Conservation (phyloP, 495 filamentous ascomycete species). For the Daldinia vernicosa region DNA sequence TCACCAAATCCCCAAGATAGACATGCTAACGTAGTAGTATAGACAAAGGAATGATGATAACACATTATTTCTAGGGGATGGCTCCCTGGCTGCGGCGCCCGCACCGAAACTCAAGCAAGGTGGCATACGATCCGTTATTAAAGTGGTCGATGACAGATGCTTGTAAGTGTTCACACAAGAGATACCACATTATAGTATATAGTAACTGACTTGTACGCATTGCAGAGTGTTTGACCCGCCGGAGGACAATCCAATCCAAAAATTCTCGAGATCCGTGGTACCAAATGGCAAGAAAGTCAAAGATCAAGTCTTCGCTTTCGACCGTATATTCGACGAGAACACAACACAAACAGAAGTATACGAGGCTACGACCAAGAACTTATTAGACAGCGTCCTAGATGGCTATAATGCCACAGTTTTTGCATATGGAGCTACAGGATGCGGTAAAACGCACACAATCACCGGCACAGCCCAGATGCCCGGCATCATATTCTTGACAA, state of each 20-base stretch:
- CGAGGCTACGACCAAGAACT: conserved; percentile 86
- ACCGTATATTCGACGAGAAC: conserved; percentile 96
- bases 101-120: conserved; percentile 85
- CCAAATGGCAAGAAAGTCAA: conserved; percentile 92
- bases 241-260: conserved; percentile 94
- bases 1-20: background rate
- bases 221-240: conserved; percentile 94
- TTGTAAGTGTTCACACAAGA: conserved; percentile 71
- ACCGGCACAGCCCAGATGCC: conserved; percentile 93
- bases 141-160: conserved; percentile 95
- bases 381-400: conserved; percentile 94
- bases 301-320: conserved; percentile 97
- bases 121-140: conserved; percentile 89
- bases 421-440: conserved; percentile 97
- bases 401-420: conserved; percentile 99
- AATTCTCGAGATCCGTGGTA: conserved; percentile 83
- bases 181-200: background rate
- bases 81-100: conserved; percentile 85
- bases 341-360: conserved; percentile 94
- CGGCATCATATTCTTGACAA: conserved; percentile 97
- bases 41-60: conserved; percentile 84
- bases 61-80: conserved; percentile 92
- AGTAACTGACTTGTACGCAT: conserved; percentile 4
- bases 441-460: conserved; percentile 98
- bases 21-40: conserved; percentile 31